These are phyloP conservation scores for Vickermania spadyakhi DNA, from an alignment of 208 protist genomes.

Conservation along the genomic window DNA sequence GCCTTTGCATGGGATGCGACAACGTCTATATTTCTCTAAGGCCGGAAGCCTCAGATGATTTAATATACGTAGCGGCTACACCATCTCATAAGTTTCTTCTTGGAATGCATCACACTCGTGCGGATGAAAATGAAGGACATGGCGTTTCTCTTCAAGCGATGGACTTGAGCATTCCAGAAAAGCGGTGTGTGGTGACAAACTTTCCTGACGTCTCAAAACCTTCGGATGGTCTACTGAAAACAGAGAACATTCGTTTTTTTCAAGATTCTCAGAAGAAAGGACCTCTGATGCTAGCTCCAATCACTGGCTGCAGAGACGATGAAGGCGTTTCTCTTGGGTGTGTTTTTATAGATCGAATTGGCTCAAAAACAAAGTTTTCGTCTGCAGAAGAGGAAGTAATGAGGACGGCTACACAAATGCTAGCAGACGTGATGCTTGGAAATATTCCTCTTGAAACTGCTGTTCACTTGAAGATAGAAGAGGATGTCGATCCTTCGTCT, in stretches of 20 bases:
- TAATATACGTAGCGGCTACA: slow-evolving; percentile 28
- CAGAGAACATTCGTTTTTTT: slow-evolving; percentile 14
- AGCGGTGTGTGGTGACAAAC: slow-evolving; percentile 6
- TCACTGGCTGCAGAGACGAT: slow-evolving; percentile 15
- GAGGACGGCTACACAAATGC: slow-evolving; percentile 16
- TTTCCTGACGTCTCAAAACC: slow-evolving; percentile 15
- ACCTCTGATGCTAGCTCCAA: slow-evolving; percentile 15
- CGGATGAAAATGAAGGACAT: slow-evolving; percentile 13
- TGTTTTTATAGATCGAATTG: slow-evolving; percentile 38
- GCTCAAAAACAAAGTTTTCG: slow-evolving; percentile 19
- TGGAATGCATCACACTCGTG: slow-evolving; percentile 13
- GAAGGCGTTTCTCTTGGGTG: slow-evolving; percentile 18
- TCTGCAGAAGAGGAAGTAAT: slow-evolving; percentile 30
- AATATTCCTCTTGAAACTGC: slow-evolving; percentile 6
- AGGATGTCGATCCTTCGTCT: slow-evolving; percentile 14
- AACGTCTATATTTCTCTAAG: slow-evolving; percentile 31
- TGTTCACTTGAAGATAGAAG: slow-evolving; percentile 32
- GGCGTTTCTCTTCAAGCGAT: slow-evolving; percentile 28
- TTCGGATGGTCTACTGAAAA: slow-evolving; percentile 6
- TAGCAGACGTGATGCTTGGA: slow-evolving; percentile 30
- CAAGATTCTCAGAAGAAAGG: slow-evolving; percentile 24
- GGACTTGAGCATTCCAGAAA: slow-evolving; percentile 2
- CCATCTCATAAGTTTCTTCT: slow-evolving; percentile 32
- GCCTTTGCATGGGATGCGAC: slow-evolving; percentile 21
- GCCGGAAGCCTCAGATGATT: slow-evolving; percentile 2